Conservation (phyloP, 345 rosid genomes). For the Turnera subulata region DNA sequence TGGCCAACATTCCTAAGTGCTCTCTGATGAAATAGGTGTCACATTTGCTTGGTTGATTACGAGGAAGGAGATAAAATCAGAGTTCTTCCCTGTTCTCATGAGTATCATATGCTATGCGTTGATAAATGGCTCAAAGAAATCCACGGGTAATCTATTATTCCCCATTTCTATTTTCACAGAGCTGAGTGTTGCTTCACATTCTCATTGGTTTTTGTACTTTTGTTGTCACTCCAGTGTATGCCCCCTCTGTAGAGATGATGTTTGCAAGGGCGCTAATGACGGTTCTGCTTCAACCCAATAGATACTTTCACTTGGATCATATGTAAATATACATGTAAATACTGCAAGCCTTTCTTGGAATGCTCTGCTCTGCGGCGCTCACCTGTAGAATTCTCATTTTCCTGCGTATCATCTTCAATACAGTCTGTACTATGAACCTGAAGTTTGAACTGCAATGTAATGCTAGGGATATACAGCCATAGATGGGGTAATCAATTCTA, state of each 20-base stretch:
- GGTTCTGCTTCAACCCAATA: constrained; percentile 4
- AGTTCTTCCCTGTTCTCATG: constrained; percentile 28
- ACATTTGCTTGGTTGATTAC: constrained; percentile 25
- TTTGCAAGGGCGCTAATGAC: constrained; percentile 19
- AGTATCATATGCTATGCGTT: constrained; percentile 22
- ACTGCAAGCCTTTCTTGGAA: not conserved
- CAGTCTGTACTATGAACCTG: no score
- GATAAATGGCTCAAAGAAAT: constrained; percentile 28
- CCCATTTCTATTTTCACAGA: not conserved
- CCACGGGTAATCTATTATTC: constrained; percentile 12
- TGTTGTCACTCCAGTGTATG: constrained; percentile 17
- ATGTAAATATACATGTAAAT: not conserved
- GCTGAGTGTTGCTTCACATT: not conserved
- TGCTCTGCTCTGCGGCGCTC: not conserved
- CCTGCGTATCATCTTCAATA: no score
- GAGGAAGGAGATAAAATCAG: constrained; percentile 26
- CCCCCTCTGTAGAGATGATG: constrained; percentile 27
- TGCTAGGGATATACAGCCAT: no score
- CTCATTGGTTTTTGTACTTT: not conserved
- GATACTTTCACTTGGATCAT: constrained; percentile 3
- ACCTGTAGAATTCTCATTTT: no score
- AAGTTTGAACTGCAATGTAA: no score
- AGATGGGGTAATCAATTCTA: no score
- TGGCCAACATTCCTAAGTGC: not conserved
- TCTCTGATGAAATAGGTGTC: constrained; percentile 13